These are phyloP conservation scores for Linnemannia schmuckeri DNA, from an alignment of 192 early-diverging fungal species.

Conservation along the genomic window DNA sequence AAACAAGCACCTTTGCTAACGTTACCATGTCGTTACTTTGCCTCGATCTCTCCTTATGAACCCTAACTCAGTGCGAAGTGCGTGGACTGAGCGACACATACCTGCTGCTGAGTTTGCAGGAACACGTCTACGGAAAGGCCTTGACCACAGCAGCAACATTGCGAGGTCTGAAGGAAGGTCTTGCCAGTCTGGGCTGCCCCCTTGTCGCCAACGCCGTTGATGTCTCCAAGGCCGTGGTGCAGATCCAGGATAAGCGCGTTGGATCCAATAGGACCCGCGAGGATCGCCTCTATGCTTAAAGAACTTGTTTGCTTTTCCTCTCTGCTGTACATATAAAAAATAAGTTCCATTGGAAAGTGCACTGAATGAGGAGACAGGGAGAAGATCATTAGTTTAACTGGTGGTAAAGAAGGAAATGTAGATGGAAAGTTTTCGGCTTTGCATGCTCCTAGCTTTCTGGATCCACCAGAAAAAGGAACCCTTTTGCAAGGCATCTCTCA, in stretches of 20 bases:
- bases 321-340: neutral
- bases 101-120: conserved; percentile 48
- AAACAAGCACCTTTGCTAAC: neutral
- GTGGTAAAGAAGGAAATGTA: too few relatives aligned
- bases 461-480: too few relatives aligned
- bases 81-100: conserved; percentile 37
- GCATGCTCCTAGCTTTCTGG: too few relatives aligned
- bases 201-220: conserved; percentile 22
- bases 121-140: conserved; percentile 49
- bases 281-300: conserved; percentile 47
- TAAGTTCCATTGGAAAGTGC: neutral
- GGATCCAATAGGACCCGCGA: conserved; percentile 46
- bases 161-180: conserved; percentile 47
- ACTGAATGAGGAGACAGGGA: too few relatives aligned
- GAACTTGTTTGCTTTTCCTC: neutral
- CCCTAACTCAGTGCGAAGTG: conserved; percentile 32
- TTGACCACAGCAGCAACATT: conserved; percentile 46
- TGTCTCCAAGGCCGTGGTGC: conserved; percentile 15
- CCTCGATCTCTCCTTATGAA: neutral
- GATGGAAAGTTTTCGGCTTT: too few relatives aligned
- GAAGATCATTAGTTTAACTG: too few relatives aligned
- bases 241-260: conserved; percentile 46
- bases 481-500: too few relatives aligned
- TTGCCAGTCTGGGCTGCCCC: conserved; percentile 26
- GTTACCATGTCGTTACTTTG: too few relatives aligned